Evolutionary conservation across 1,284 basidiomycete species (phyloP).

Genomic region (Rhodofomes roseus): DNA sequence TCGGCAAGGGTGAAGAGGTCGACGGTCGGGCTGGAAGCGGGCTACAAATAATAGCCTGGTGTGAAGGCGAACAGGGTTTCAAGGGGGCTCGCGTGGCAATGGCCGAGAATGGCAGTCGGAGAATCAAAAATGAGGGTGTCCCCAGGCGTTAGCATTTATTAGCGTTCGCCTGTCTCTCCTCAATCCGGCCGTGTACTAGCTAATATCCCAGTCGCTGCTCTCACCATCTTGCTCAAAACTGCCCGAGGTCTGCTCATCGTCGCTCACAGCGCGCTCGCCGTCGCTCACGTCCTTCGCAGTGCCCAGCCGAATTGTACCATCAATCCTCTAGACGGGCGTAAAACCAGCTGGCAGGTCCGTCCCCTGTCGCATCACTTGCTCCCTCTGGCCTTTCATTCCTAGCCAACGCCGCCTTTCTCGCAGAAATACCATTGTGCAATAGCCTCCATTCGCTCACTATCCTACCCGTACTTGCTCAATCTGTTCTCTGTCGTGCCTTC

Average conservation of each 20-base stretch:
- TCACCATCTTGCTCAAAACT: conserved; percentile 26
- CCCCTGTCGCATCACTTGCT: conserved; percentile 15
- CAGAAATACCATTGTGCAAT: conserved; percentile 68
- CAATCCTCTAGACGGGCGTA: conserved; percentile 78
- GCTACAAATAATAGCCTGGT: conserved; percentile 7
- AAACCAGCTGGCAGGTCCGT: conserved; percentile 64
- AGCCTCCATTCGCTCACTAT: conserved; percentile 48
- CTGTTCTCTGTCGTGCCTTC: conserved; percentile 56
- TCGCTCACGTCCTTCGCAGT: conserved; percentile 27
- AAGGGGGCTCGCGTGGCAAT: conserved; percentile 22
- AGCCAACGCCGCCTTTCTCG: conserved; percentile 11
- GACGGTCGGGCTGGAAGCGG: background rate
- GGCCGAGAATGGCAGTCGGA: conserved; percentile 24
- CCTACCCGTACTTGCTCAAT: conserved; percentile 48
- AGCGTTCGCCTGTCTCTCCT: conserved; percentile 37
- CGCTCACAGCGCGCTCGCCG: conserved; percentile 17
- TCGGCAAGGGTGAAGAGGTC: background rate
- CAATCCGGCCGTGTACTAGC: conserved; percentile 30
- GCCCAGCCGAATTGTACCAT: conserved; percentile 62
- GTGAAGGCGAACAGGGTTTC: conserved; percentile 15
- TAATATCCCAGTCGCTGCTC: conserved; percentile 26
- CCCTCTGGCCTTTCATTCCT: conserved; percentile 17
- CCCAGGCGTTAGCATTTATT: conserved; percentile 37
- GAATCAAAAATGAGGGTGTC: conserved; percentile 49
- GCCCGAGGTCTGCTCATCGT: conserved; percentile 19